Evolutionary conservation across 257 asterid genomes (phyloP).

Genomic region (Handroanthus guayacan): DNA sequence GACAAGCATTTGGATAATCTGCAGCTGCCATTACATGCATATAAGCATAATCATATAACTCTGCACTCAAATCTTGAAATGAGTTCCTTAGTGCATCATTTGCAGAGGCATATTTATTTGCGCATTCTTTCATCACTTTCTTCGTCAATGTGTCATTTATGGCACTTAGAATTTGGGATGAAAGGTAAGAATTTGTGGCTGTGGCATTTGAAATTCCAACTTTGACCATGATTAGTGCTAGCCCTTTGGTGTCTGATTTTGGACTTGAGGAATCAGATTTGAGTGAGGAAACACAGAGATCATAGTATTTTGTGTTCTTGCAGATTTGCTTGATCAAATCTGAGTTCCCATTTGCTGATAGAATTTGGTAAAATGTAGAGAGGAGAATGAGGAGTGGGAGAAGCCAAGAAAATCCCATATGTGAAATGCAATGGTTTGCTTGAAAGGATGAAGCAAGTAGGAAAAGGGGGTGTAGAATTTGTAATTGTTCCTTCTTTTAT

Average conservation of each 20-base stretch:
- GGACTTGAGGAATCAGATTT: slow-evolving; percentile 61
- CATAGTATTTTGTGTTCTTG: slow-evolving; percentile 72
- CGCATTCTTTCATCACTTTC: slow-evolving; percentile 67
- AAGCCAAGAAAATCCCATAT: slow-evolving; percentile 39
- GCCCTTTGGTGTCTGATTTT: slow-evolving; percentile 65
- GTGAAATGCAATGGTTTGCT: not conserved
- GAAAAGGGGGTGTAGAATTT: slow-evolving; percentile 25
- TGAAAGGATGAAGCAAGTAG: not conserved
- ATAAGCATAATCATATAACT: slow-evolving; percentile 82
- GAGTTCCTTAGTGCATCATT: slow-evolving; percentile 64
- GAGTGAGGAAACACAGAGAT: slow-evolving; percentile 75
- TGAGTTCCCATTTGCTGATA: slow-evolving; percentile 35
- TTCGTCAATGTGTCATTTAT: slow-evolving; percentile 50
- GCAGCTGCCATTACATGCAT: slow-evolving; percentile 87
- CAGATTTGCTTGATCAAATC: slow-evolving; percentile 73
- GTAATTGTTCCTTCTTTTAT: not conserved
- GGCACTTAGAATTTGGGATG: slow-evolving; percentile 40
- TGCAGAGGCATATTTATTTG: slow-evolving; percentile 67
- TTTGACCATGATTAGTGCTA: slow-evolving; percentile 67
- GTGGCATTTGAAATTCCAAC: slow-evolving; percentile 73
- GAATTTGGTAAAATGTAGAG: slow-evolving; percentile 36
- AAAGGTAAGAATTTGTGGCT: slow-evolving; percentile 66
- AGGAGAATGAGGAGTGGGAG: slow-evolving; percentile 37
- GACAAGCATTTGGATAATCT: slow-evolving; percentile 84
- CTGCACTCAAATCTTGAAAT: slow-evolving; percentile 56